Conservation (phyloP, 2,329 filamentous ascomycete genomes). For the Colletotrichum tropicale region DNA sequence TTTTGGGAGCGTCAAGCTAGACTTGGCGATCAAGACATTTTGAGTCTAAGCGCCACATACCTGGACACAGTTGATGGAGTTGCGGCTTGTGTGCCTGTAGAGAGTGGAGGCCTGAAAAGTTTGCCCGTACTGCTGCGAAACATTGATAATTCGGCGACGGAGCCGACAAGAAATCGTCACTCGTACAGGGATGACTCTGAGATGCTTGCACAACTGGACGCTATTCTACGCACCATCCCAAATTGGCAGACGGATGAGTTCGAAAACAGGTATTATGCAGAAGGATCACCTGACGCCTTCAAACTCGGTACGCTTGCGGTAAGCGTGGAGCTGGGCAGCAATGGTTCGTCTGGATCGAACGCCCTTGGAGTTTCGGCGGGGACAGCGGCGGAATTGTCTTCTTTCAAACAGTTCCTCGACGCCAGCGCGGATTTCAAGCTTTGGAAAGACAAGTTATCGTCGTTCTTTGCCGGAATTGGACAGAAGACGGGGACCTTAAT, state of each 20-base stretch:
- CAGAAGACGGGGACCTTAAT: neutral
- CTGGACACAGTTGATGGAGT: neutral
- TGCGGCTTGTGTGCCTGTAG: rapidly evolving
- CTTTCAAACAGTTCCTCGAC: neutral
- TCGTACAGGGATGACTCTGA: neutral
- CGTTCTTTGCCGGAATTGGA: neutral
- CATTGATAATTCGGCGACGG: neutral
- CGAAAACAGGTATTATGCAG: rapidly evolving
- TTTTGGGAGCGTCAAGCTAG: neutral
- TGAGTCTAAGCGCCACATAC: rapidly evolving
- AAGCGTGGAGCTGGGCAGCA: rapidly evolving
- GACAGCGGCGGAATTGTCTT: neutral
- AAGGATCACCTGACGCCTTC: neutral
- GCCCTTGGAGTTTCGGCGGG: rapidly evolving
- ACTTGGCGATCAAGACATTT: neutral
- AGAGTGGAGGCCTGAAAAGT: rapidly evolving
- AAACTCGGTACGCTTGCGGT: rapidly evolving
- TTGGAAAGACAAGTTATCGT: neutral
- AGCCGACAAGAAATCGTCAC: neutral
- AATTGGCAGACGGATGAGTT: rapidly evolving
- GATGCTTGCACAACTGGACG: neutral
- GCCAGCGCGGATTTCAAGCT: neutral
- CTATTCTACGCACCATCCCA: rapidly evolving
- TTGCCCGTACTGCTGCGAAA: rapidly evolving
- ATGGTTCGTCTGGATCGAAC: rapidly evolving